Evolutionary conservation across 352 stramenopile species (phyloP).

Genomic region (Pythium apleroticum): DNA sequence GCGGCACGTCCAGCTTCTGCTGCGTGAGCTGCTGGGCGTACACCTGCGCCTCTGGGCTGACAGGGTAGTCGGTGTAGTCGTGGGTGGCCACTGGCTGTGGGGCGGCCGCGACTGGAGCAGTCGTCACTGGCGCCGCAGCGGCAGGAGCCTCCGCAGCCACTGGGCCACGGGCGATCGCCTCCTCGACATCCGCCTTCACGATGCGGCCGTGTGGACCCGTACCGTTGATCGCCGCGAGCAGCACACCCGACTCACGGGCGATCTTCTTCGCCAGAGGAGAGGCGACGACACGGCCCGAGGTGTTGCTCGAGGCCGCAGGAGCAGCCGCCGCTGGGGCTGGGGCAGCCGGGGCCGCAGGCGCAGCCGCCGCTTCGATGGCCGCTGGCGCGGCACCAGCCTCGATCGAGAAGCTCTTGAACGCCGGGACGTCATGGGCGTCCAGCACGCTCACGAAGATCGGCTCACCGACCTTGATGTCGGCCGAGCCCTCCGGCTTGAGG

Average conservation of each 20-base stretch:
- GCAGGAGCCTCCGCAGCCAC: constrained; percentile 28
- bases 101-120: constrained; percentile 22
- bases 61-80: constrained; percentile 93
- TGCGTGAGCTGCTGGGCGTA: constrained; percentile 88
- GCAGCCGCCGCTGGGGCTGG: constrained; percentile 19
- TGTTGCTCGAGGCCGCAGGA: constrained; percentile 16
- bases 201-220: constrained; percentile 90
- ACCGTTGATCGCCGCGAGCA: constrained; percentile 70
- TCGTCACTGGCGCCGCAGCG: constrained; percentile 26
- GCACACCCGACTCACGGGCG: constrained; percentile 72
- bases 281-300: constrained; percentile 88
- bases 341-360: constrained; percentile 28
- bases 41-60: constrained; percentile 75
- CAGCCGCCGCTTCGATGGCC: constrained; percentile 25
- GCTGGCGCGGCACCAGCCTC: constrained; percentile 29
- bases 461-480: constrained; percentile 85
- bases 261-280: constrained; percentile 94
- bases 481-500: constrained; percentile 79
- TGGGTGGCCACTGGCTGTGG: constrained; percentile 45
- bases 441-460: constrained; percentile 70
- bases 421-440: constrained; percentile 52
- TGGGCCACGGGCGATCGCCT: constrained; percentile 75
- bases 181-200: constrained; percentile 93
- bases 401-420: constrained; percentile 55
- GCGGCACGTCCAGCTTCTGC: constrained; percentile 94